Base-by-base conservation (phyloP, 495 filamentous ascomycete genomes). In the Aspergillus cavernicola region DNA sequence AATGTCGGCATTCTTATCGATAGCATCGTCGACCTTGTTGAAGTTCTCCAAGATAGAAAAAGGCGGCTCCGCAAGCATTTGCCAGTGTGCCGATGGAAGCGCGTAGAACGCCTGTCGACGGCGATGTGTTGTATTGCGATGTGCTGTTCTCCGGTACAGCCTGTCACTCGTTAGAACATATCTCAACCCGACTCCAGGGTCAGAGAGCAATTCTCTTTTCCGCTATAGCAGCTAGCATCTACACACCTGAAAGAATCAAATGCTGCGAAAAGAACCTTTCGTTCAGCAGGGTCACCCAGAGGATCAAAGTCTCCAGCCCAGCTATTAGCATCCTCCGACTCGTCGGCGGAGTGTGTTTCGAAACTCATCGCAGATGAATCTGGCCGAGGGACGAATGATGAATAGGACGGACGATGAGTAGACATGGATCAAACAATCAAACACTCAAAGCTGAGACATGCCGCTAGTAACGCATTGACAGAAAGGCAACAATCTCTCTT, bases 71-170 rank as follows among this genome's bases (percentile, higher is more conserved):
- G 89, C 81, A 2, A 98, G 84, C 59, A 93, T 72, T 56, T 86
- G 75, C 83, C 89, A 91, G 59, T 98, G 92, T 1, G 74, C 70
- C 26, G 83, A 80, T 2, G 92, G 89, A n/a, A 98, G 76, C 12
- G 89, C 84, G 65, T 96, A 97, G 78, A 97, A 97, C 9, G 86
- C 80, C 67, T 90, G 90, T 10, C 93, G 85, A 8, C 95, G 83
- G 11, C 87, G 80, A 66, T 97, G 92, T 16, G 95, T 97, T 35
- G 84, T 83, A 67, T 93, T 92, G 66, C 82, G 80, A 60, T 97
- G 93, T 2, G 92, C 87, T 4, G 77, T 77, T 52, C 83, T 84
- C 44, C 89, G 85, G 69, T 96, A 98, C 72, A 90, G 87, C 48
- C 89, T 93, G 64, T 39, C 42, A 23, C 36, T 49, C 13, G 29